Conservation (phyloP, 78 protist species). For the Dictyostelium capitatum region DNA sequence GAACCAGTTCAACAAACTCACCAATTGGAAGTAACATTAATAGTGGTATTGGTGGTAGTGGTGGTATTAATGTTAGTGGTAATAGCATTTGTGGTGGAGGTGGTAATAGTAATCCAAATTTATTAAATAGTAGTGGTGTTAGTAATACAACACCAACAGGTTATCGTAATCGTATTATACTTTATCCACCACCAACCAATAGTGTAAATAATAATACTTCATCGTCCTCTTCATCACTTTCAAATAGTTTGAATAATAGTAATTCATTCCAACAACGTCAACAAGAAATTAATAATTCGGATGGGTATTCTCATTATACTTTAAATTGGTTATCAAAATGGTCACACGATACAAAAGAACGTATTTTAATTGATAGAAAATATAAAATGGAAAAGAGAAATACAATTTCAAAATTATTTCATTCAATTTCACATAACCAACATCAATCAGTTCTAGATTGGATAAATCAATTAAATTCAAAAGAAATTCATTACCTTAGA, state of each 20-base stretch:
- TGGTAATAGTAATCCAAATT: neutral
- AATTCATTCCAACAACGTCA: neutral
- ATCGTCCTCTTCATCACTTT: neutral
- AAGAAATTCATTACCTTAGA: conserved; percentile 21
- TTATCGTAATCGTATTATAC: conserved; percentile 1
- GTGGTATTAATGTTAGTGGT: neutral
- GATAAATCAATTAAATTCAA: conserved; percentile 1
- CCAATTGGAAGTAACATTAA: neutral
- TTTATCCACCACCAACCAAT: conserved; percentile 29
- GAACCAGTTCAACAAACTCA: conserved; percentile 13
- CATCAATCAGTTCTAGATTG: neutral
- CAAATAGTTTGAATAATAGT: neutral
- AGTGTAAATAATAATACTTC: neutral
- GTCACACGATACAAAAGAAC: conserved; percentile 48
- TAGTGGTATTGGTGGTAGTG: neutral
- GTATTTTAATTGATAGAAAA: conserved; percentile 42
- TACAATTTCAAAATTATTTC: conserved; percentile 11
- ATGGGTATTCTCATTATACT: conserved; percentile 68
- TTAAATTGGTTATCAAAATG: conserved; percentile 42
- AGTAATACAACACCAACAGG: conserved; percentile 3
- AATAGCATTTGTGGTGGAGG: neutral
- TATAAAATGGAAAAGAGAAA: conserved; percentile 33
- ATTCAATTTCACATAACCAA: conserved; percentile 40
- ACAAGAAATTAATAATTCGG: neutral
- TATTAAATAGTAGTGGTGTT: neutral